phyloP scores from a whole-genome alignment of 2,329 filamentous ascomycete genomes.

The Graphilbum ipis-grandicollis region DNA sequence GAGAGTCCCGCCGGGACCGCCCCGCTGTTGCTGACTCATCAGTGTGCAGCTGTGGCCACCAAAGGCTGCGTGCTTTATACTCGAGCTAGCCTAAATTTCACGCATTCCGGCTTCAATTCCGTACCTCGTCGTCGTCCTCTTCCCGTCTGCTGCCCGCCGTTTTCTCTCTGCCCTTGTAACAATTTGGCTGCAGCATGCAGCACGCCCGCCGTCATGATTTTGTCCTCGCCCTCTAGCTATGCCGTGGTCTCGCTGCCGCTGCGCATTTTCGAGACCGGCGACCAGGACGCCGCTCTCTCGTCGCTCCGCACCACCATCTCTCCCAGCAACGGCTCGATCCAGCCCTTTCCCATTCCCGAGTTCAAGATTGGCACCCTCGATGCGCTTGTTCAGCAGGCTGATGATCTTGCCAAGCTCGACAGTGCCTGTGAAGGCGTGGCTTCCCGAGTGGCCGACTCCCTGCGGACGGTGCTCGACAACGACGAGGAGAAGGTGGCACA shows the following conservation, averaged over 20 bases:
- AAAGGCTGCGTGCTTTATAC: no score
- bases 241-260: slow-evolving; percentile 80
- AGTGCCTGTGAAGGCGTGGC: slow-evolving; percentile 65
- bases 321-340: slow-evolving; percentile 56
- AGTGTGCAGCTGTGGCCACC: no score
- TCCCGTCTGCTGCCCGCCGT: background rate
- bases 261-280: slow-evolving; percentile 65
- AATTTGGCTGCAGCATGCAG: slow-evolving; percentile 8
- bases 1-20: no score
- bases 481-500: slow-evolving; percentile 68
- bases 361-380: slow-evolving; percentile 98
- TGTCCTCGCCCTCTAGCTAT: slow-evolving; percentile 44
- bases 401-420: slow-evolving; percentile 84
- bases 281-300: slow-evolving; percentile 65
- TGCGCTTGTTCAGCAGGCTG: slow-evolving; percentile 86
- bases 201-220: slow-evolving; percentile 17
- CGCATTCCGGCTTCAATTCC: slow-evolving; percentile 2
- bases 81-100: slow-evolving; percentile 5
- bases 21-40: no score
- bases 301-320: slow-evolving; percentile 56
- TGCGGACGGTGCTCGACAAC: slow-evolving; percentile 67
- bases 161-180: background rate
- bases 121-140: background rate
- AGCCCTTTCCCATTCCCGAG: slow-evolving; percentile 68
- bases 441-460: slow-evolving; percentile 70